Base-by-base conservation (phyloP, 1,139 yeast genomes). In the Hemisphaericaspora subhashii region DNA sequence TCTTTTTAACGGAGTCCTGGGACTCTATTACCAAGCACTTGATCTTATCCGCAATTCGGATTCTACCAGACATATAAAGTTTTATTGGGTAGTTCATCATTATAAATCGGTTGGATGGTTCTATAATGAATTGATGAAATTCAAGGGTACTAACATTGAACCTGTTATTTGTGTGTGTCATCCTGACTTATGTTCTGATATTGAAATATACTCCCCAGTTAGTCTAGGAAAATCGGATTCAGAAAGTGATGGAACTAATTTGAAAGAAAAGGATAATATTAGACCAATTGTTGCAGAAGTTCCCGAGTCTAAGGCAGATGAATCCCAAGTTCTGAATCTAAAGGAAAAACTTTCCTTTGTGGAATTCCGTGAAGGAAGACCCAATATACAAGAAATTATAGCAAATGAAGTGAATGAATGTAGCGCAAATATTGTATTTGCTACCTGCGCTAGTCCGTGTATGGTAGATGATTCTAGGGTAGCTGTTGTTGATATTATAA, bases 51-150 rank as follows among this genome's bases (percentile, higher is more conserved):
- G 31, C 18, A 33, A 35, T 15, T 21, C 32, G 14, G 27, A 31
- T 15, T 25, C 37, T 4, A 30, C 42, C 2, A 39, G 55, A 31
- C 42, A 44, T 37, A 54, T 69, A 33, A 69, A 72, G 53, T 54
- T 79, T 20, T 64, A 71, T 52, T 74, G 82, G 79, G 62, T 66
- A 16, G 64, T 77, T 20, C 69, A 77, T 51, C 66, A 73, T 43
- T 67, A 68, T 45, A 50, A 57, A 39, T 52, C 62, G 3, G 42
- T 63, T 20, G 61, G 57, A 35, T 62, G 68, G 68, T 60, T 63
- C 47, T 50, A 46, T 42, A 45, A 45, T 10, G 66, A 62, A 44
- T 53, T 62, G 42, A 33, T 40, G 27, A 44, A 48, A 25, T 51
- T 61, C 40, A 65, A 62, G 40, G 58, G 55, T 26, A 58, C 70